Conservation (phyloP, 176 grass and related monocot species). For the Ensete glaucum region DNA sequence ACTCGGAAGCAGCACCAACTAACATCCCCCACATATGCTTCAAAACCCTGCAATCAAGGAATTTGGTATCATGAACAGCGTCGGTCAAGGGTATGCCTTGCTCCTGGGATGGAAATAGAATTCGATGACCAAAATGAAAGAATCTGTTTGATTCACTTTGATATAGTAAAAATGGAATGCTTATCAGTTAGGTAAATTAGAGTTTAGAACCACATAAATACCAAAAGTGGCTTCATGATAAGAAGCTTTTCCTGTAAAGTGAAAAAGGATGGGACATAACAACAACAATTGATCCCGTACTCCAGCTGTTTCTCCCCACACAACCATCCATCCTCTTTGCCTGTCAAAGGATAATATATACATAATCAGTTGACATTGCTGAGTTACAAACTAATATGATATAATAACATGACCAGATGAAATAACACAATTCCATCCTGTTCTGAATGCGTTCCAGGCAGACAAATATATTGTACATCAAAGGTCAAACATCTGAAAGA, state of each 20-base stretch:
- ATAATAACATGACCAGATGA: too few species aligned
- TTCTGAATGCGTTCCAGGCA: too few species aligned
- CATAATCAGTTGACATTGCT: not conserved
- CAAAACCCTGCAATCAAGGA: constrained; percentile 12
- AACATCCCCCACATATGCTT: constrained; percentile 18
- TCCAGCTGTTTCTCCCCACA: constrained; percentile 26
- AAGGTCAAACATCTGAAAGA: too few species aligned
- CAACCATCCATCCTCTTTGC: constrained; percentile 28
- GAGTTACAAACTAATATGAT: too few species aligned
- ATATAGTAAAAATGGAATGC: too few species aligned
- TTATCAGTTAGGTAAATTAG: not conserved
- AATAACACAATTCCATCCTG: too few species aligned
- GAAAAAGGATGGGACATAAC: constrained; percentile 21
- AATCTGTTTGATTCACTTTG: too few species aligned
- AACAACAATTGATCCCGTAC: constrained; percentile 12
- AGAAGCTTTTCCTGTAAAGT: constrained; percentile 7
- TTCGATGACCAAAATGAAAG: not conserved
- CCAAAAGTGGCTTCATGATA: not conserved
- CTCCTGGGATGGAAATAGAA: not conserved
- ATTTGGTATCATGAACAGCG: too few species aligned
- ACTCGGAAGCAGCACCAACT: constrained; percentile 11
- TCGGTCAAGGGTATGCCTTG: not conserved
- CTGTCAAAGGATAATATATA: not conserved
- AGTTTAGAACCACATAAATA: not conserved
- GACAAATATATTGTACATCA: too few species aligned